Percentiles rank a stretch among this genome's conserved stretches.
Conservation (phyloP, 305 asterid species). For the Withania somnifera region DNA sequence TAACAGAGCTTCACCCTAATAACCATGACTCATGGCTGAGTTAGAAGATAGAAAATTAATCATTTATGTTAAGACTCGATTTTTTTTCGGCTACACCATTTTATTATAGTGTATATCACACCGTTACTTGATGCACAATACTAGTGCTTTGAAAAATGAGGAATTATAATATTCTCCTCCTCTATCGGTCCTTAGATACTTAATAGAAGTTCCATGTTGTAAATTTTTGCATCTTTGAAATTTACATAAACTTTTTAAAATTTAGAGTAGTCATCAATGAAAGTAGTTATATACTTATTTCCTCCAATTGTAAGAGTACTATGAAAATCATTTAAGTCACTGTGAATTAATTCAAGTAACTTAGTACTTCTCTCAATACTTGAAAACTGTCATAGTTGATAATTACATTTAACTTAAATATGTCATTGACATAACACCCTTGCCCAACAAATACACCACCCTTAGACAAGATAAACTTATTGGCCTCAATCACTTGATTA, state of each 20-base stretch:
- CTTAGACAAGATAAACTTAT: too few species aligned
- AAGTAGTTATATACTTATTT: too few species aligned
- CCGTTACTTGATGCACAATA: background rate
- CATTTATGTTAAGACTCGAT: background rate
- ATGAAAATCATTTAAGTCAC: too few species aligned
- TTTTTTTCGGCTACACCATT: background rate
- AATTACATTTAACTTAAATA: too few species aligned
- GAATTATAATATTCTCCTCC: background rate
- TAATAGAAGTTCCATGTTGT: too few species aligned
- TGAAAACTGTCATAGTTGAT: background rate
- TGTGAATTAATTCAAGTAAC: background rate
- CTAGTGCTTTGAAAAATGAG: background rate
- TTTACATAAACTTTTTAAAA: too few species aligned
- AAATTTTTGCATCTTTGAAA: background rate
- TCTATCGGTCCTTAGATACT: background rate
- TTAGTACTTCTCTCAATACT: background rate
- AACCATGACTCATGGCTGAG: background rate
- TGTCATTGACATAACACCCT: background rate
- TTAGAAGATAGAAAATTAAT: background rate
- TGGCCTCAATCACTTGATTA: background rate
- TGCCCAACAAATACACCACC: too few species aligned
- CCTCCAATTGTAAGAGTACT: too few species aligned
- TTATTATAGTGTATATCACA: background rate
- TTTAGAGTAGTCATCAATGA: background rate
- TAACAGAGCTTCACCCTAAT: background rate